phyloP scores from a whole-genome alignment of 371 early-diverging fungal species.

The Mortierella sp. region DNA sequence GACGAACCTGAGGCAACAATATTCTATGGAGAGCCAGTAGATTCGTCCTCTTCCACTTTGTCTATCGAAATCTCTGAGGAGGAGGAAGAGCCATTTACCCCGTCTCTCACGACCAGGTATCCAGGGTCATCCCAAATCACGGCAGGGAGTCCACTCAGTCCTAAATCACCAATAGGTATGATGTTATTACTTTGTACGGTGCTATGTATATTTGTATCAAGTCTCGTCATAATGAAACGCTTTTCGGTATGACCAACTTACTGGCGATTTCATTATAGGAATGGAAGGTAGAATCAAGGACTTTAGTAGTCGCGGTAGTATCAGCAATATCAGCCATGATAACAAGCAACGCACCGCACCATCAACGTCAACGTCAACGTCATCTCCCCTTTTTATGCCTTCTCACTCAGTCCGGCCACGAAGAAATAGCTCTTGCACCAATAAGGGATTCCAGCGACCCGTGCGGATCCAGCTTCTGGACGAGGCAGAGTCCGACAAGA shows the following conservation, averaged over 20 bases:
- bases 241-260: neutral
- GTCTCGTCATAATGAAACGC: neutral
- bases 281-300: neutral
- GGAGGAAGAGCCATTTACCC: neutral
- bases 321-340: neutral
- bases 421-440: conserved; percentile 17
- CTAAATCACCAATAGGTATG: conserved; percentile 4
- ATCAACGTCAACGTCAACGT: neutral
- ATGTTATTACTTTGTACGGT: neutral
- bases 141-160: neutral
- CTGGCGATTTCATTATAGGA: neutral
- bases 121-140: conserved; percentile 11
- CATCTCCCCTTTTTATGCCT: conserved; percentile 30
- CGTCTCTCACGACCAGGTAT: conserved; percentile 10
- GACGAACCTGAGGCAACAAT: conserved; percentile 25
- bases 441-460: conserved; percentile 31
- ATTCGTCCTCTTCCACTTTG: conserved; percentile 19
- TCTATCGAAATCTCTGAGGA: conserved; percentile 6
- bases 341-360: neutral
- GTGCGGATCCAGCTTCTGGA: conserved; percentile 51
- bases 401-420: conserved; percentile 1
- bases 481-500: conserved; percentile 31
- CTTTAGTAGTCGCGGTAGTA: neutral
- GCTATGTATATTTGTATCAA: neutral
- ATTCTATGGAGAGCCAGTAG: conserved; percentile 34